A percentile compares a stretch with the other conserved stretches of the same genome.
Conservation (phyloP, 208 protist genomes). For the Porcisia deanei region DNA sequence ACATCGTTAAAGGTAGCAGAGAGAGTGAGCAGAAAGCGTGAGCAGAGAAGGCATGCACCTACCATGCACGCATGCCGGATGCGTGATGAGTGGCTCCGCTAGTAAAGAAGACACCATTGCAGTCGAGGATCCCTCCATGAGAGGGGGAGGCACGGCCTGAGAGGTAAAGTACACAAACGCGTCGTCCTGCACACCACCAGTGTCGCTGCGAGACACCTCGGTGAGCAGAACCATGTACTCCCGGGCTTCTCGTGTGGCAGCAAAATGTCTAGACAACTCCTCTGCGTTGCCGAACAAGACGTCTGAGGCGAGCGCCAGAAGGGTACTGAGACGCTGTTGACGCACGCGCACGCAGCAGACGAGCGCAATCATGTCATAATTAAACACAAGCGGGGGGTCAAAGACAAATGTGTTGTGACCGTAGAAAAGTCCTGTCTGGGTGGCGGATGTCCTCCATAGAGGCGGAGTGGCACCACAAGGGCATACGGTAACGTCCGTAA, state of each 20-base stretch:
- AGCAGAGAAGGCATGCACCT: not conserved
- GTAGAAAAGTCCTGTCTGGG: constrained; percentile 27
- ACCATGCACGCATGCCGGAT: not conserved
- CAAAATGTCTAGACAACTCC: not conserved
- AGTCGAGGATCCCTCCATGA: not conserved
- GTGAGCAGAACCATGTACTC: constrained; percentile 11
- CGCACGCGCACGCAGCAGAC: constrained; percentile 23
- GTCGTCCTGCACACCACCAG: not conserved
- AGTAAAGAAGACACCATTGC: not conserved
- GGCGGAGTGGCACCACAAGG: constrained; percentile 1
- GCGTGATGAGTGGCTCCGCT: not conserved
- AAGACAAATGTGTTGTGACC: constrained; percentile 31
- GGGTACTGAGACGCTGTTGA: not conserved
- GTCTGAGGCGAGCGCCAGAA: not conserved
- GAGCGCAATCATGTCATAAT: not conserved
- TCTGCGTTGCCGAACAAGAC: not conserved
- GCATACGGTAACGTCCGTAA: constrained; percentile 8
- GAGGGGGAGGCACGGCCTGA: not conserved
- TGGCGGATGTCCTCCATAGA: not conserved
- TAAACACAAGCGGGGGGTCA: constrained; percentile 13
- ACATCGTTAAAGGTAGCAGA: not conserved
- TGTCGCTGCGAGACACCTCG: not conserved
- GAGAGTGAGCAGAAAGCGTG: constrained; percentile 3
- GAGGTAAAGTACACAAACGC: constrained; percentile 9
- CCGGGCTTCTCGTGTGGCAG: not conserved